Evolutionary conservation across 768 basidiomycete species (phyloP).

Genomic region (Tylopilus rubrobrunneus): DNA sequence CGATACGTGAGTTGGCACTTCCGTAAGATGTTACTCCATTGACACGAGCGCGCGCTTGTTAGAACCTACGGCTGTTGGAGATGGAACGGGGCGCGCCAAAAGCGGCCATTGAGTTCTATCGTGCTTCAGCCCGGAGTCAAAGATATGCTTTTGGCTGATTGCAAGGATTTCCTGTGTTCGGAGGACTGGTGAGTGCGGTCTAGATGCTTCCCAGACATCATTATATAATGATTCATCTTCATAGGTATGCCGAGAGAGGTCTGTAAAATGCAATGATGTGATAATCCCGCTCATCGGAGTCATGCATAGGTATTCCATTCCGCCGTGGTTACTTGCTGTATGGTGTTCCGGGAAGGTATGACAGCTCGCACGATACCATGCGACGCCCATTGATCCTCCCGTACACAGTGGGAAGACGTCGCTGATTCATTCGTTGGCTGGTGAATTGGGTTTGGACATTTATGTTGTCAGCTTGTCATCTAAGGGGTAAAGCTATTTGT

Average conservation of each 20-base stretch:
- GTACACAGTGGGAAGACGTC: slow-evolving; percentile 74
- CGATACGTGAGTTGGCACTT: slow-evolving; percentile 63
- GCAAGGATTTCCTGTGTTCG: slow-evolving; percentile 78
- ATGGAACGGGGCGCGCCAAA: slow-evolving; percentile 86
- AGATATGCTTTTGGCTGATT: slow-evolving; percentile 86
- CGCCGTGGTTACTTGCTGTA: slow-evolving; percentile 81
- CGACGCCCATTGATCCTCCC: slow-evolving; percentile 11
- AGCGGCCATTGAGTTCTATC: slow-evolving; percentile 90
- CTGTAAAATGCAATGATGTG: slow-evolving; percentile 24
- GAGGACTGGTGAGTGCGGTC: slow-evolving; percentile 71
- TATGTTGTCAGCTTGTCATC: slow-evolving; percentile 87
- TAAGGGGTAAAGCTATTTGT: slow-evolving; percentile 58
- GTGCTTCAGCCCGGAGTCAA: slow-evolving; percentile 86
- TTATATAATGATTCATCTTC: slow-evolving; percentile 17
- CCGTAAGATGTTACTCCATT: slow-evolving; percentile 4
- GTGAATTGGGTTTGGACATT: slow-evolving; percentile 84
- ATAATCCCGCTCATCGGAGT: slow-evolving; percentile 19
- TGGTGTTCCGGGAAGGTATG: slow-evolving; percentile 80
- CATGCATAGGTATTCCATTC: slow-evolving; percentile 71
- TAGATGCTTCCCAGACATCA: slow-evolving; percentile 15
- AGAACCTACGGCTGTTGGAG: slow-evolving; percentile 78
- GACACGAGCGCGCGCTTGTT: slow-evolving; percentile 3
- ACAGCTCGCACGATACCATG: slow-evolving; percentile 1
- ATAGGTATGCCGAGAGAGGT: slow-evolving; percentile 90
- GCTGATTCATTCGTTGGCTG: slow-evolving; percentile 79